Evolutionary conservation across 345 rosid species (phyloP), one percentile per base, ranked within the genome.

Genomic region (Citrus mangshanensis): DNA sequence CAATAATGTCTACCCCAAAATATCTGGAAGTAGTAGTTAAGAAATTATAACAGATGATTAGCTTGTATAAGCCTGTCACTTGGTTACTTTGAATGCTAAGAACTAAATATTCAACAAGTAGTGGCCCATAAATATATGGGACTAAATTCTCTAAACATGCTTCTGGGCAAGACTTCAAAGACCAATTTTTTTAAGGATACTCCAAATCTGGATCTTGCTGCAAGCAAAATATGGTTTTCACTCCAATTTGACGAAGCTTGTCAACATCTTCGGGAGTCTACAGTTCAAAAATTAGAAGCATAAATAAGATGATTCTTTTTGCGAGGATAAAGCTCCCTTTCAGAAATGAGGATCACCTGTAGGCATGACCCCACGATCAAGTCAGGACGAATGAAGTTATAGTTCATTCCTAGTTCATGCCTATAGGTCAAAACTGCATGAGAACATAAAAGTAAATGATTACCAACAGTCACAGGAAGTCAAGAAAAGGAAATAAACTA

Each of bases 321-420:
- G 66, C 42, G 4, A 27, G 42, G 37, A 64, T 9, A 58, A 2
- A 35, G 34, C 22, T 35, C 19, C 74, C 64, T 51, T 14, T 76
- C 28, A 73, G 34, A 77, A 84, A 77, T n/a, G 38, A 60, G 7
- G 18, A 76, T 81, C 75, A 92, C 99, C 98, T 93, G 99, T 73
- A 95, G 87, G 84, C 99, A 95, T 1, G 99, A 95, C 40, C 99
- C 99, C n/a, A 91, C 96, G 81, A 95, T 90, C 84, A 95, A 82
- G 86, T 95, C 98, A 9, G 96, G 96, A 82, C 81, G 87, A 74
- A 95, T 86, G 82, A 95, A 95, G 87, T 83, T 86, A 86, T 91
- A 95, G 84, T 91, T 93, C 94, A 95, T 95, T 79, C 98, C 99
- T 60, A 95, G 78, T 66, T 95, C 98, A 77, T 95, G 99, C 81